Percentiles rank a stretch among this genome's conserved stretches.
Conservation (phyloP, 371 early-diverging fungal genomes). For the Rhizopus delemar region DNA sequence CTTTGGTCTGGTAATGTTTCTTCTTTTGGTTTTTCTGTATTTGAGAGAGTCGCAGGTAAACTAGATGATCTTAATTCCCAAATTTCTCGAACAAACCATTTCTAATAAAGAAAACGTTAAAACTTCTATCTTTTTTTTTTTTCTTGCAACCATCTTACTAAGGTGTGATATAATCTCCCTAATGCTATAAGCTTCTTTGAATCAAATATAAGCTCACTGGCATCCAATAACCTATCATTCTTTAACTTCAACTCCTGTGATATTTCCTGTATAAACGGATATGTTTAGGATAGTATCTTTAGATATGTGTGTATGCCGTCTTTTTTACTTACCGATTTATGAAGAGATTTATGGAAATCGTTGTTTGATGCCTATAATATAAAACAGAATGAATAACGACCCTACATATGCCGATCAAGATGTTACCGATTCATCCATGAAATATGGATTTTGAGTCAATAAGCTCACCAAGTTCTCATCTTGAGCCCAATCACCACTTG, state of each 20-base stretch:
- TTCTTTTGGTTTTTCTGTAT: constrained; percentile 1
- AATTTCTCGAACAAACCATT: constrained; percentile 76
- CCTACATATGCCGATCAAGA: too few species aligned
- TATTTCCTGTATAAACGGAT: constrained; percentile 64
- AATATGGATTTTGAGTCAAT: constrained; percentile 65
- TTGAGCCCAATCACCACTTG: constrained; percentile 83
- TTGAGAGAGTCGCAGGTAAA: constrained; percentile 19
- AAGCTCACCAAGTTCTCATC: constrained; percentile 68
- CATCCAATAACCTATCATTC: constrained; percentile 72
- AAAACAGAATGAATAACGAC: neutral
- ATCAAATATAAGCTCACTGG: constrained; percentile 85
- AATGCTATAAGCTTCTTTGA: constrained; percentile 70
- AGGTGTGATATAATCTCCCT: constrained; percentile 79
- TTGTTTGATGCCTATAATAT: constrained; percentile 31
- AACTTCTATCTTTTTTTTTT: neutral
- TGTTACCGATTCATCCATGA: constrained; percentile 50
- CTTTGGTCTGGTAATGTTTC: neutral
- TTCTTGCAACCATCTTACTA: constrained; percentile 43
- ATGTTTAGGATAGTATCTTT: neutral
- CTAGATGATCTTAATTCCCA: constrained; percentile 56
- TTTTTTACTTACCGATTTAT: constrained; percentile 42
- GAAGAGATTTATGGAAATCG: constrained; percentile 42
- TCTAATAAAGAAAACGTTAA: constrained; percentile 30
- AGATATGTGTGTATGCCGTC: neutral
- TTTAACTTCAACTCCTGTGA: constrained; percentile 77